Evolutionary conservation across 495 filamentous ascomycete species (phyloP), one percentile per base, ranked within the genome.

Genomic region (Daldinia decipiens): DNA sequence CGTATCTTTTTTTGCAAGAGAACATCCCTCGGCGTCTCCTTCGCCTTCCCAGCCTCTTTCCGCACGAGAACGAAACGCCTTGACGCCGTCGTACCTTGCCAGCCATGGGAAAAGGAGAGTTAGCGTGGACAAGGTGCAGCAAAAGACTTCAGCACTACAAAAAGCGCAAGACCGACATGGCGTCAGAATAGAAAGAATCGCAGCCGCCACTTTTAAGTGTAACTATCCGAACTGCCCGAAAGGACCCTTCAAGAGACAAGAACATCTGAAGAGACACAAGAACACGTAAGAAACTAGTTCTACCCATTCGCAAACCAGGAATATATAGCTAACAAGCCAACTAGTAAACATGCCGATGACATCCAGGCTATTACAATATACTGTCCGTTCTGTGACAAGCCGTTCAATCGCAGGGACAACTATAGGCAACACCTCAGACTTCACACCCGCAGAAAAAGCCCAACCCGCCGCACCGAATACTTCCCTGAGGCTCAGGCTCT

Each of bases 241-340:
- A 67, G 82, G 80, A 0, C 78, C 80, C 1, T 89, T 89, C 73
- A 88, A 88, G 77, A 76, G 88, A 51, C 85, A 86, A 38, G 89
- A 91, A 63, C 89, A 91, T 64, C 75, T 90, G 1, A 90, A 89
- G 76, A 81, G 89, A 15, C 90, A 92, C 72, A 84, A 85, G 73
- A 82, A 83, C 66, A 87, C 84, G 81, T 82, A 72, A 77, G 81
- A 40, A 79, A 83, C 61, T 82, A 80, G 21, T 55, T 15, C 11
- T 19, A 4, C n/a, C 19, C 62, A 56, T 39, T 53, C 56, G 7
- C 36, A 53, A 38, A 11, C 13, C 17, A 17, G 5, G 17, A 24
- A 50, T 15, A 15, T 17, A 38, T 8, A 12, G 36, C 56, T 74
- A 56, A 74, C 60, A 60, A 21, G n/a, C 2, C 2, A 15, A 43